Evolutionary conservation across 2,329 filamentous ascomycete species (phyloP).

Genomic region (Botrytis deweyae): DNA sequence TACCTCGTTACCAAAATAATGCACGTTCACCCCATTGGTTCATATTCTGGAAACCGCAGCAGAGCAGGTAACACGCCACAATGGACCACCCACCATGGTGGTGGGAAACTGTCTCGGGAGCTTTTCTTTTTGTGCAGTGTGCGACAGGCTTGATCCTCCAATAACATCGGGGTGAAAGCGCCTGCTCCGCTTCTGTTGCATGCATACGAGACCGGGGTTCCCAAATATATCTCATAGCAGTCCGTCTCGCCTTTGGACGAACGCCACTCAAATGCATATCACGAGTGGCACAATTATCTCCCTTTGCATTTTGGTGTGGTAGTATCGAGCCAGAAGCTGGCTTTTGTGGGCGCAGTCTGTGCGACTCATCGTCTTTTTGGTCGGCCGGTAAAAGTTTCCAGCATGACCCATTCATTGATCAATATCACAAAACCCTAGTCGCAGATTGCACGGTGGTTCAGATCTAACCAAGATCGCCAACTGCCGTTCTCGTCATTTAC

Average conservation of each 20-base stretch:
- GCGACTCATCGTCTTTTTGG: neutral
- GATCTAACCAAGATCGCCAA: slow-evolving; percentile 23
- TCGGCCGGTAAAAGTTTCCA: slow-evolving; percentile 21
- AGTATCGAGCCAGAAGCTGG: slow-evolving; percentile 2
- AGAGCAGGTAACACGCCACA: slow-evolving; percentile 9
- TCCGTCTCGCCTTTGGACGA: neutral
- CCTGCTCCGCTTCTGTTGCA: slow-evolving; percentile 10
- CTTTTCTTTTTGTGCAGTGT: neutral
- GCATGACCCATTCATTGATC: slow-evolving; percentile 17
- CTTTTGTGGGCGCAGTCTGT: slow-evolving; percentile 10
- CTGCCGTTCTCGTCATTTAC: slow-evolving; percentile 20
- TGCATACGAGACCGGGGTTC: slow-evolving; percentile 6
- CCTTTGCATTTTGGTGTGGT: slow-evolving; percentile 4
- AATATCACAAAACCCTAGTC: slow-evolving; percentile 13
- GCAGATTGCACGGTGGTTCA: slow-evolving; percentile 19
- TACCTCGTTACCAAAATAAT: slow-evolving; percentile 16
- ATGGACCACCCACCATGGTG: slow-evolving; percentile 3
- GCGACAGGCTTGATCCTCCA: neutral
- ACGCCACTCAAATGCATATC: slow-evolving; percentile 12
- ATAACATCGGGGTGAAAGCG: neutral
- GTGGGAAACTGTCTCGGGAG: slow-evolving; percentile 16
- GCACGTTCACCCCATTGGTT: neutral
- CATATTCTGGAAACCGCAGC: neutral
- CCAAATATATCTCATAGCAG: neutral
- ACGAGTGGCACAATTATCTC: slow-evolving; percentile 1